Evolutionary conservation across 2,329 filamentous ascomycete species (phyloP).

Genomic region (Pseudogymnoascus sp.): DNA sequence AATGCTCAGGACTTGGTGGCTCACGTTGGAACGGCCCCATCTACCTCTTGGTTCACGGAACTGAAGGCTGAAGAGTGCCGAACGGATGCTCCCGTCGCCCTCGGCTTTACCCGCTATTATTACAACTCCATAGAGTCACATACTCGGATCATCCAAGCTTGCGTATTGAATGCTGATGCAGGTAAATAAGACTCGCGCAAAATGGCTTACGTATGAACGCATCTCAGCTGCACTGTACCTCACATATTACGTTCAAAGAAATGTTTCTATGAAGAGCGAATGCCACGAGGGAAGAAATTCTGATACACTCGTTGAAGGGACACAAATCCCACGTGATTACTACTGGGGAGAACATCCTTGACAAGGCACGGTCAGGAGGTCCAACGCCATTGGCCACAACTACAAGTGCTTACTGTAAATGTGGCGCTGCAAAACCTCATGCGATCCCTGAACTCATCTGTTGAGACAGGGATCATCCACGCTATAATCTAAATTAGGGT

Average conservation of each 20-base stretch:
- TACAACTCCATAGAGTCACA: neutral
- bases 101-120: neutral
- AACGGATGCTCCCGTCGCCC: neutral
- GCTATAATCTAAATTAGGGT: neutral
- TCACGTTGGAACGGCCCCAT: neutral
- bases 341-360: neutral
- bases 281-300: neutral
- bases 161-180: neutral
- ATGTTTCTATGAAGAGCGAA: neutral
- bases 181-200: too few relatives aligned
- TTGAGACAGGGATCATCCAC: neutral
- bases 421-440: neutral
- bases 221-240: too few relatives aligned
- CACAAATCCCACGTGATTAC: neutral
- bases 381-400: neutral
- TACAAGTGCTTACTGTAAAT: neutral
- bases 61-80: neutral
- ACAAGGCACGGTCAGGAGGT: neutral
- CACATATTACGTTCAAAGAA: neutral
- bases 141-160: neutral
- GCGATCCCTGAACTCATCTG: neutral
- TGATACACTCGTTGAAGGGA: neutral
- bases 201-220: neutral
- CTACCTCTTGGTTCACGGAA: neutral
- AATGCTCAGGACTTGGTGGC: neutral